These are phyloP conservation scores for Enterocytospora artemiae DNA, from an alignment of 371 early-diverging fungal genomes.

Conservation along the genomic window DNA sequence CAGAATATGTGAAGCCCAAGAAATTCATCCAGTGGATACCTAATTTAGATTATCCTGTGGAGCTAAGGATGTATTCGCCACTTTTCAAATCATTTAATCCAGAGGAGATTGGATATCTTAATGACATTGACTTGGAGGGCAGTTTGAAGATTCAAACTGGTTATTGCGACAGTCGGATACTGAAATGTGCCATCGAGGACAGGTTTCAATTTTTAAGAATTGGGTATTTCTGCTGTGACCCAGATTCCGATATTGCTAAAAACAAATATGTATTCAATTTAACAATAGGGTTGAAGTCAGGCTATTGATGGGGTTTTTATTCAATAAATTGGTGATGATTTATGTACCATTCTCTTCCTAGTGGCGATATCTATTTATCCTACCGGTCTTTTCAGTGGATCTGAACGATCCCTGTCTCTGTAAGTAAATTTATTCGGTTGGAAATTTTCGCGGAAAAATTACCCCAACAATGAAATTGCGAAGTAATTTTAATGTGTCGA, in stretches of 20 bases:
- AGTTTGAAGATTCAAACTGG: slow-evolving; percentile 67
- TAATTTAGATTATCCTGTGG: slow-evolving; percentile 64
- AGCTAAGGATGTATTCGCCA: slow-evolving; percentile 70
- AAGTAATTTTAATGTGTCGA: neutral
- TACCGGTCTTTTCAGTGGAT: too few species aligned
- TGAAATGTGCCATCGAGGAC: slow-evolving; percentile 64
- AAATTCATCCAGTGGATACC: slow-evolving; percentile 95
- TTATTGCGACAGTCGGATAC: slow-evolving; percentile 70
- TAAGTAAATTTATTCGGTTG: neutral
- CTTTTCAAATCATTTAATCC: slow-evolving; percentile 79
- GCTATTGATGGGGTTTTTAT: neutral
- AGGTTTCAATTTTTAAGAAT: slow-evolving; percentile 86
- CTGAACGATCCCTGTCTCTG: neutral
- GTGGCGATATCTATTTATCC: too few species aligned
- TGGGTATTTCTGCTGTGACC: slow-evolving; percentile 89
- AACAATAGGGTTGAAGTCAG: slow-evolving; percentile 33
- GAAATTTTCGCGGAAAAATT: neutral
- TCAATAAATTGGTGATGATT: neutral
- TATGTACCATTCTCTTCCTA: neutral
- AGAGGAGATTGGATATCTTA: slow-evolving; percentile 71
- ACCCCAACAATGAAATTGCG: slow-evolving; percentile 5
- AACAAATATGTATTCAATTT: slow-evolving; percentile 36
- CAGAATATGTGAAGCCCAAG: slow-evolving; percentile 71
- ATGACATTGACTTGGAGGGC: slow-evolving; percentile 70
- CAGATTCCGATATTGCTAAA: slow-evolving; percentile 59